These are phyloP conservation scores for Sisymbrium altissimum DNA, from an alignment of 345 rosid species.

Conservation along the genomic window DNA sequence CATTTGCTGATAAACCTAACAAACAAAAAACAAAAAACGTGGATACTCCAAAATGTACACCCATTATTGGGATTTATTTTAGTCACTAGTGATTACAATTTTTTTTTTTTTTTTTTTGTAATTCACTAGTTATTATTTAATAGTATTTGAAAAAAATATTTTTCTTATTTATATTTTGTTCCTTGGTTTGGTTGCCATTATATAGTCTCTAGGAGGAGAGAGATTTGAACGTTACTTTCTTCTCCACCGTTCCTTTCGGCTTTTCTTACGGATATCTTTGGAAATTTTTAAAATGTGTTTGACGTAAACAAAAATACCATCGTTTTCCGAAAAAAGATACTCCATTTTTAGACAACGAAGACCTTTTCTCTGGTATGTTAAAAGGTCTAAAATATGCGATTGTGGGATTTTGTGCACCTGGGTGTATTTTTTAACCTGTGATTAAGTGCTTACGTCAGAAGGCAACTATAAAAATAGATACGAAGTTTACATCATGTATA, in stretches of 20 bases:
- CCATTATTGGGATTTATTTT: conserved; percentile 7
- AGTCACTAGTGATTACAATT: conserved; percentile 13
- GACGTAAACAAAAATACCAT: background rate
- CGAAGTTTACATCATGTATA: background rate
- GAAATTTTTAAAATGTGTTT: background rate
- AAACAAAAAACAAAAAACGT: conserved; percentile 11
- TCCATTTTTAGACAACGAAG: conserved; percentile 2
- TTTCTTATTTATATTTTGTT: conserved; percentile 2
- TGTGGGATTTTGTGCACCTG: background rate
- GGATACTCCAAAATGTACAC: background rate
- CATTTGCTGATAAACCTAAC: conserved; percentile 29
- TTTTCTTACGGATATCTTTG: background rate
- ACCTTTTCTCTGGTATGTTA: background rate
- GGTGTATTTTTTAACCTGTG: background rate
- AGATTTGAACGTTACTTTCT: background rate
- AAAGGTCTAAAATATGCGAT: background rate
- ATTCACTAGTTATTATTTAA: conserved; percentile 4
- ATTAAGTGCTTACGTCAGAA: background rate
- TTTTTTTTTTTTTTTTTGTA: background rate
- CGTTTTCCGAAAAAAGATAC: background rate
- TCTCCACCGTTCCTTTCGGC: conserved; percentile 8
- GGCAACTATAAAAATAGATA: background rate
- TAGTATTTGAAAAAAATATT: background rate
- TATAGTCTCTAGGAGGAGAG: conserved; percentile 8
- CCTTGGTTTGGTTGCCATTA: background rate